phyloP scores from a whole-genome alignment of 2,329 filamentous ascomycete species.

The Stachybotrys chlorohalonatus region DNA sequence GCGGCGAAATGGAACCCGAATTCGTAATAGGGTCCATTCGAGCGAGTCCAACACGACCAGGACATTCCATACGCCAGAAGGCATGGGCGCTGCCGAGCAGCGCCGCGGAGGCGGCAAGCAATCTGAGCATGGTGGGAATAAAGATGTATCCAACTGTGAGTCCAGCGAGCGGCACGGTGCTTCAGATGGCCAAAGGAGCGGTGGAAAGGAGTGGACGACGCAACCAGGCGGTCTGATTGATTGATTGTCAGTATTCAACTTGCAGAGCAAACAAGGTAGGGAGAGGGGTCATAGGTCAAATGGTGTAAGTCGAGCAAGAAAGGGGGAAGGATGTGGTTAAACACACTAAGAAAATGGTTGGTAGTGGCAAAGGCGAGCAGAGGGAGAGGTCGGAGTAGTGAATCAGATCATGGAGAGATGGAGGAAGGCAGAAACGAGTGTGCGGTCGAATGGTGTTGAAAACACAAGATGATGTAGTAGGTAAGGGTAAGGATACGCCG shows the following conservation, averaged over 20 bases:
- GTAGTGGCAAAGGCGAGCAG: no score
- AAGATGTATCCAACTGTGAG: conserved; percentile 15
- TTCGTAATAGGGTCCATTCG: conserved; percentile 71
- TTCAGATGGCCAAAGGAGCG: conserved; percentile 4
- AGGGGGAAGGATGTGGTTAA: no score
- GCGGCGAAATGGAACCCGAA: conserved; percentile 47
- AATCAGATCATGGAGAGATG: background rate
- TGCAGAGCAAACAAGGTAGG: no score
- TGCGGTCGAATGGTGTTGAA: background rate
- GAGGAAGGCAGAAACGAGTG: background rate
- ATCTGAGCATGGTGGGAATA: conserved; percentile 22
- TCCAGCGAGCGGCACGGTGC: background rate
- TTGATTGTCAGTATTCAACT: background rate
- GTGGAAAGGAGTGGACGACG: conserved; percentile 23
- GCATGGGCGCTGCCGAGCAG: conserved; percentile 41
- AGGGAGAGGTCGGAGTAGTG: no score
- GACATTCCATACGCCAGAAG: conserved; percentile 89
- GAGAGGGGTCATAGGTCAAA: no score
- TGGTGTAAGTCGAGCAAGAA: no score
- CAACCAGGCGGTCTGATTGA: conserved; percentile 21
- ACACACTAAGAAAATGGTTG: no score
- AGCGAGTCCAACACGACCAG: conserved; percentile 56
- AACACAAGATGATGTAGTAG: background rate
- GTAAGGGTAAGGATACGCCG: background rate
- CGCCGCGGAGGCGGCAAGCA: conserved; percentile 19